Percentiles rank a stretch among this genome's conserved stretches.
Conservation (phyloP, 2,329 filamentous ascomycete species). For the Lizonia empirigonia region DNA sequence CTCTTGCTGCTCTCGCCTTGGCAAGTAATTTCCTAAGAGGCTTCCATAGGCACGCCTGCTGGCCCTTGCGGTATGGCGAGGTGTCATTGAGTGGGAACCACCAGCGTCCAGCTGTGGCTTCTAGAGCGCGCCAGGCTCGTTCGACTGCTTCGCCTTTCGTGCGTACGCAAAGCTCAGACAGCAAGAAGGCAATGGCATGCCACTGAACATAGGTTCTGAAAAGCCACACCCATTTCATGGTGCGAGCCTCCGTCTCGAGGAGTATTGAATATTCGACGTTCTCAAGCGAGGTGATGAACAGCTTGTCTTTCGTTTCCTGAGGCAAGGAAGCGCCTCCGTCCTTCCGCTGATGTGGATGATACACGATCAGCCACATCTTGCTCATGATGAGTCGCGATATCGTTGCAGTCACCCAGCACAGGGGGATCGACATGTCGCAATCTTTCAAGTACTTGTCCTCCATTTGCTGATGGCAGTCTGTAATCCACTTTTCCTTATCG, state of each 20-base stretch:
- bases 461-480: constrained; percentile 53
- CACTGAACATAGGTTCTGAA: constrained; percentile 69
- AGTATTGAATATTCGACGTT: constrained; percentile 73
- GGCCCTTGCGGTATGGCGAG: constrained; percentile 32
- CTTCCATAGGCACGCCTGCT: constrained; percentile 65
- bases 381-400: constrained; percentile 73
- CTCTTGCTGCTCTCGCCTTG: constrained; percentile 61
- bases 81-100: constrained; percentile 45
- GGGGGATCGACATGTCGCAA: constrained; percentile 61
- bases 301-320: constrained; percentile 67
- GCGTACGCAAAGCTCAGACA: constrained; percentile 64
- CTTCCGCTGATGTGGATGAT: constrained; percentile 72
- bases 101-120: constrained; percentile 52
- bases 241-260: constrained; percentile 66
- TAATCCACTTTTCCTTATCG: constrained; percentile 58
- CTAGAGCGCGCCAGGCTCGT: constrained; percentile 64
- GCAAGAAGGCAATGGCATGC: constrained; percentile 67
- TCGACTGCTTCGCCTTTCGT: constrained; percentile 63
- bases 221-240: constrained; percentile 68
- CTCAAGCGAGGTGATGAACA: constrained; percentile 75
- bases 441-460: constrained; percentile 58
- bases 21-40: constrained; percentile 66
- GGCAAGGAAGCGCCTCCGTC: constrained; percentile 63
- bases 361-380: constrained; percentile 78
- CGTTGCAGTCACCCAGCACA: constrained; percentile 72